Evolutionary conservation across 73 alveolate genomes (phyloP).

Genomic region (Tetrahymena borealis): DNA sequence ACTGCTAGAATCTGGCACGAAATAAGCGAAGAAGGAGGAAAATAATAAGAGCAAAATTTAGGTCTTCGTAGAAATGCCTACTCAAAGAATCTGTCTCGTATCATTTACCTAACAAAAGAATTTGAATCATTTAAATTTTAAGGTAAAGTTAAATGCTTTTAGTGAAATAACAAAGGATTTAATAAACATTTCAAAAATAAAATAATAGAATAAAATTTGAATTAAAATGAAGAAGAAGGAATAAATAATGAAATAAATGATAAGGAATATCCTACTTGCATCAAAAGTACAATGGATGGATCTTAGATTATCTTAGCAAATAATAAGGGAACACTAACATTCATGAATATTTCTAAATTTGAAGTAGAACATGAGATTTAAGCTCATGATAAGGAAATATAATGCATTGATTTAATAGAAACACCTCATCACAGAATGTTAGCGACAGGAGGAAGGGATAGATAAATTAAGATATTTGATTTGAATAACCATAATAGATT

Average conservation of each 20-base stretch:
- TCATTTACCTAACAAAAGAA: slow-evolving; percentile 53
- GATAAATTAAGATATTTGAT: slow-evolving; percentile 41
- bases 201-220: not conserved
- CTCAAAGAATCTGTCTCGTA: slow-evolving; percentile 60
- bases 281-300: slow-evolving; percentile 61
- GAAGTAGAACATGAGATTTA: slow-evolving; percentile 40
- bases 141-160: not conserved
- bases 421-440: slow-evolving; percentile 4
- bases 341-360: slow-evolving; percentile 44
- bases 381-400: slow-evolving; percentile 66
- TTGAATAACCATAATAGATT: slow-evolving; percentile 19
- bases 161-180: not conserved
- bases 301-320: slow-evolving; percentile 68
- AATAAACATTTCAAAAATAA: not conserved
- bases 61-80: slow-evolving; percentile 62
- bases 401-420: slow-evolving; percentile 52
- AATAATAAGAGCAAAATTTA: slow-evolving; percentile 18
- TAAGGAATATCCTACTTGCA: slow-evolving; percentile 52
- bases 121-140: slow-evolving; percentile 16
- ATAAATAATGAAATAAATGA: slow-evolving; percentile 14
- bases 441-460: slow-evolving; percentile 63
- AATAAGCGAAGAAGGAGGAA: slow-evolving; percentile 26
- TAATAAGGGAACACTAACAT: slow-evolving; percentile 55
- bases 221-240: not conserved
- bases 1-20: slow-evolving; percentile 77